phyloP scores from a whole-genome alignment of 352 stramenopile species.

The Pythium insidiosum region DNA sequence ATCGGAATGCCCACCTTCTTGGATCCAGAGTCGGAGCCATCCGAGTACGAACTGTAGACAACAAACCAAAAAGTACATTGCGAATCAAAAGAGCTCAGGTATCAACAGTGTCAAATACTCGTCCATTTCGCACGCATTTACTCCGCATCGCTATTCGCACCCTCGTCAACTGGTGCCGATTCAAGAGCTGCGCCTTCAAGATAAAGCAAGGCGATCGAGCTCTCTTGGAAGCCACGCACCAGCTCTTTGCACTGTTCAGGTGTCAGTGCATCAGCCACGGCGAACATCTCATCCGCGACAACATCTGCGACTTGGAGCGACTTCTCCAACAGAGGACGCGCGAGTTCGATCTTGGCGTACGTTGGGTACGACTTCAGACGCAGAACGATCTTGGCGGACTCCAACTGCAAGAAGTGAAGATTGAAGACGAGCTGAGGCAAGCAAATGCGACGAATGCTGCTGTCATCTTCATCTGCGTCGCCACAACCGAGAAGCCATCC shows the following conservation, averaged over 20 bases:
- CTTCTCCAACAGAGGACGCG: constrained; percentile 54
- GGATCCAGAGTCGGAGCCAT: constrained; percentile 8
- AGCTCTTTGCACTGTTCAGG: constrained; percentile 59
- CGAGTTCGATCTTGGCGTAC: constrained; percentile 43
- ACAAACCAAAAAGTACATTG: not conserved
- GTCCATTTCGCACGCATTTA: too few species aligned
- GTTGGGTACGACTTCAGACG: constrained; percentile 60
- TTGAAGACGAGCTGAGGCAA: constrained; percentile 64
- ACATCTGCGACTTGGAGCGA: constrained; percentile 70
- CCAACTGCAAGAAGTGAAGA: constrained; percentile 69
- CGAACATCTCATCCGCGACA: constrained; percentile 73
- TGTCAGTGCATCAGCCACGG: constrained; percentile 47
- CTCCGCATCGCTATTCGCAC: too few species aligned
- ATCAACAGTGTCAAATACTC: too few species aligned
- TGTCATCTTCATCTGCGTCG: constrained; percentile 32
- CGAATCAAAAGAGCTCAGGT: not conserved
- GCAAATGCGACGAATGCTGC: constrained; percentile 36
- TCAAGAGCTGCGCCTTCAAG: constrained; percentile 36
- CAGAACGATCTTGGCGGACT: constrained; percentile 65
- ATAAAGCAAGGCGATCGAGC: constrained; percentile 49
- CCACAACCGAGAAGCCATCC: constrained; percentile 61
- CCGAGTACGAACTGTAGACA: constrained; percentile 4
- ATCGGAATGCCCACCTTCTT: constrained; percentile 15
- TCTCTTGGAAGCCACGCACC: constrained; percentile 60
- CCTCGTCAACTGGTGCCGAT: constrained; percentile 6